Conservation (phyloP, 208 protist species). For the Trypanosoma rangeli region DNA sequence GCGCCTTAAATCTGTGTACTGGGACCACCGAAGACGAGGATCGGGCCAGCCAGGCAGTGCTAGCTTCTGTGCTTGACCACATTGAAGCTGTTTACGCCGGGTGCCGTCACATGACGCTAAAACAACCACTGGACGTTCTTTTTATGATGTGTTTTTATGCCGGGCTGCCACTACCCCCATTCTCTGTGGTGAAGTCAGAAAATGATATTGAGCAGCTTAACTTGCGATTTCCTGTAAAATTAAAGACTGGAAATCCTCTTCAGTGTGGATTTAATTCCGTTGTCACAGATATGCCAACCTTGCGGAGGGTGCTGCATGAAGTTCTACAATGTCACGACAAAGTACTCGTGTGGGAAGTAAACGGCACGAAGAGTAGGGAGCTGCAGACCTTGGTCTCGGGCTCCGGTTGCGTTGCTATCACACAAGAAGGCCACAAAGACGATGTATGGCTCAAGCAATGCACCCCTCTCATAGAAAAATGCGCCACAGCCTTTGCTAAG, state of each 20-base stretch:
- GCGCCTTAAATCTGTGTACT: slow-evolving; percentile 55
- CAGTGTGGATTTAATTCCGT: slow-evolving; percentile 18
- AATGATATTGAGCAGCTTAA: slow-evolving; percentile 30
- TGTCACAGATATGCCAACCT: slow-evolving; percentile 24
- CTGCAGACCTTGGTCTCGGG: slow-evolving; percentile 21
- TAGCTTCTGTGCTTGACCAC: slow-evolving; percentile 49
- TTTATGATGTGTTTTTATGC: slow-evolving; percentile 84
- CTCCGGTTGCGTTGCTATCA: slow-evolving; percentile 7
- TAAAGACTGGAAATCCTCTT: slow-evolving; percentile 30
- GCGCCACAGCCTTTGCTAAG: slow-evolving; percentile 28
- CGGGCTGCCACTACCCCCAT: slow-evolving; percentile 54
- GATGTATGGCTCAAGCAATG: slow-evolving; percentile 14
- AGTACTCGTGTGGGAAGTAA: slow-evolving; percentile 49
- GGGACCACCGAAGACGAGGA: slow-evolving; percentile 31
- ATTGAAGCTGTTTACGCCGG: slow-evolving; percentile 44
- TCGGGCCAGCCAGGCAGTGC: slow-evolving; percentile 35
- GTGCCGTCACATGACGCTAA: slow-evolving; percentile 47
- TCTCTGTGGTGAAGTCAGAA: slow-evolving; percentile 37
- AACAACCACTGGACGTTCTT: slow-evolving; percentile 59
- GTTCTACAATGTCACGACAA: slow-evolving; percentile 30
- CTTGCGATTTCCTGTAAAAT: slow-evolving; percentile 19
- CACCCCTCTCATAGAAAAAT: slow-evolving; percentile 17
- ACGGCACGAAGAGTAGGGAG: slow-evolving; percentile 2
- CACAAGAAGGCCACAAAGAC: slow-evolving; percentile 3
- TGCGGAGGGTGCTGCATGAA: slow-evolving; percentile 18